phyloP scores from a whole-genome alignment of 306 rosid genomes.

The Citrullus amarus region DNA sequence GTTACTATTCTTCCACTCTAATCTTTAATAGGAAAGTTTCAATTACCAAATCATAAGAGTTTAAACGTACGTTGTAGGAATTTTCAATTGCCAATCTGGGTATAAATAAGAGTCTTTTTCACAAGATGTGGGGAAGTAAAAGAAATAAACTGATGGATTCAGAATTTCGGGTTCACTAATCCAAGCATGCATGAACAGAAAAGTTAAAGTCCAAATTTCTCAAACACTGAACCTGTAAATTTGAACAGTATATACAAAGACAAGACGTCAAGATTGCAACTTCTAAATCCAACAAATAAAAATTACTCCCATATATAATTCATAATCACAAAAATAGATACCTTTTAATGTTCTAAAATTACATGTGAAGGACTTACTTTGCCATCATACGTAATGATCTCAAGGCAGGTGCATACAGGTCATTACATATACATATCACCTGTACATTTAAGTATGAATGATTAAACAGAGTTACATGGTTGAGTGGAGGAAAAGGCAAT shows the following conservation, averaged over 20 bases:
- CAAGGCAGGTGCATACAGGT: slow-evolving; percentile 82
- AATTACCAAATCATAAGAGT: background rate
- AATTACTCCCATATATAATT: background rate
- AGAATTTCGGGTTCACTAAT: background rate
- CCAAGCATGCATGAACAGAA: background rate
- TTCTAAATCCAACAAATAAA: background rate
- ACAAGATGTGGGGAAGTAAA: background rate
- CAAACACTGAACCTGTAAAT: background rate
- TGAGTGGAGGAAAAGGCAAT: slow-evolving; percentile 1
- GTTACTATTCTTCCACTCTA: background rate
- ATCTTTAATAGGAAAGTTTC: background rate
- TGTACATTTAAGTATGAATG: slow-evolving; percentile 20
- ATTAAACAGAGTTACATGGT: slow-evolving; percentile 10
- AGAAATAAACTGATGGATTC: background rate
- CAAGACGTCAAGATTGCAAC: slow-evolving; percentile 1
- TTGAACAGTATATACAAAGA: background rate
- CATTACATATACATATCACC: slow-evolving; percentile 98
- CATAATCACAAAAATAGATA: background rate
- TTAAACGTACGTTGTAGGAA: background rate
- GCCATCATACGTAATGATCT: slow-evolving; percentile 86
- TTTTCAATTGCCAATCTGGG: background rate
- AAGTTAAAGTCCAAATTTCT: background rate
- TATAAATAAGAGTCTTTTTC: background rate
- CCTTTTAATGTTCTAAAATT: slow-evolving; percentile 1
- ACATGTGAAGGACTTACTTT: slow-evolving; percentile 49